Conservation (phyloP, 768 basidiomycete species). For the Phanerodontia chrysosporium region DNA sequence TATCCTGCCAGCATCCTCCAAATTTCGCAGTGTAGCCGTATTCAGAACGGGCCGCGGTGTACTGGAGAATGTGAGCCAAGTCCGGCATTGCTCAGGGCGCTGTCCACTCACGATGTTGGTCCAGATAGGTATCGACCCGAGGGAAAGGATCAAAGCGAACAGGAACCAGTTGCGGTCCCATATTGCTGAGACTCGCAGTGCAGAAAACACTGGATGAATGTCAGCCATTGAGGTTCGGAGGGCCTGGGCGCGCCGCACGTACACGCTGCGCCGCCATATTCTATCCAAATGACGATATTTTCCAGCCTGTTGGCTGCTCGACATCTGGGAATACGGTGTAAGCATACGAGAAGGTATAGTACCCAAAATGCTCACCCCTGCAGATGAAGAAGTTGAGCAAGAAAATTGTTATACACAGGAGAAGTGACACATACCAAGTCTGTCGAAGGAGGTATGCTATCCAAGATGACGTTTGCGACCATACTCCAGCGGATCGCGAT, state of each 20-base stretch:
- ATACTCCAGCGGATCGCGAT: not conserved
- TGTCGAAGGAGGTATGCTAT: not conserved
- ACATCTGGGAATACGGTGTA: not conserved
- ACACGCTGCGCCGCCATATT: not conserved
- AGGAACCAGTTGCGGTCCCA: not conserved
- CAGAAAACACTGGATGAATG: not conserved
- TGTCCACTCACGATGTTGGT: not conserved
- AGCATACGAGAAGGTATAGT: not conserved
- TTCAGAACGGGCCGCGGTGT: not conserved
- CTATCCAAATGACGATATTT: conserved; percentile 1
- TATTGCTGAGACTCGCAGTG: conserved; percentile 1
- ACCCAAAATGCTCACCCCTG: not conserved
- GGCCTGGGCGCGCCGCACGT: not conserved
- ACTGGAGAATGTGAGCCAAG: not conserved
- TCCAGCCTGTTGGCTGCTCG: not conserved
- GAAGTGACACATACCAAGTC: not conserved
- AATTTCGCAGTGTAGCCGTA: not conserved
- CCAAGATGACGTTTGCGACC: not conserved
- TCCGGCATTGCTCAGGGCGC: not conserved
- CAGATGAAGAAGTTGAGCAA: not conserved
- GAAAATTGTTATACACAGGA: not conserved
- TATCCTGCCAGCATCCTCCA: not conserved
- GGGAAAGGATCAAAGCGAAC: not conserved
- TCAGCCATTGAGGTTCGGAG: not conserved
- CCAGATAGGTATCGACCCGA: conserved; percentile 1